Base-by-base conservation (phyloP, 2,329 filamentous ascomycete genomes). In the Exophiala phaeomuriformis region DNA sequence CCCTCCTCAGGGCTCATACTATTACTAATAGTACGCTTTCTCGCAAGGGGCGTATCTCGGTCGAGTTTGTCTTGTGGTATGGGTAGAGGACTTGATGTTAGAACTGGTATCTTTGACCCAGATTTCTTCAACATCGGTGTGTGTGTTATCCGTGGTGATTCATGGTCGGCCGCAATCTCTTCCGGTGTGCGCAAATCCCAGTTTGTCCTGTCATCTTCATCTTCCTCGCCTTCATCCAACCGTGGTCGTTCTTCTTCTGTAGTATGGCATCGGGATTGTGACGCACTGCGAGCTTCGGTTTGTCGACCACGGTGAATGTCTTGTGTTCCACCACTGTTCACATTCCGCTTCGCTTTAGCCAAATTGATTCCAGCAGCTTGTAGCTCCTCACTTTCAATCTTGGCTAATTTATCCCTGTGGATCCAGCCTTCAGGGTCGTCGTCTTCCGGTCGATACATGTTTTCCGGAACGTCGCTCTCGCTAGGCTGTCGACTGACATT, bases 21-120 rank as follows among this genome's bases (percentile, higher is more conserved):
- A 52, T 69, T 69, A 60, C 79, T 83, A 39, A 75, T 74, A 45
- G 76, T 75, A 47, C 79, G 72, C 50, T 76, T 79, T 54, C 90
- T 81, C 51, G 78, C 72, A 42, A 85, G 74, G 27, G 82, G 83
- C 28, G 81, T 83, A 63, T 89, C 85, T 59, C 90, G 81, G 61
- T 91, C 90, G 43, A 88, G 75, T 59, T 84, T 81, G 47, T 85
- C 81, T 48, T 79, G 69, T 1, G 87, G 80, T 54, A 94, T 84
- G 7, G 90, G 89, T 19, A 82, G 79, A 1, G 87, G 86, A 66
- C 88, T 95, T 9, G 80, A 75, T 64, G 88, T 90, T 31, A 89
- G 83, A 36, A 97, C 78, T 1, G 93, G 93, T 66, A 98, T 96
- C 50, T 88, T 83, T 42, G 91, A 95, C 2, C 79, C 73, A 72